Conservation (phyloP, 495 filamentous ascomycete species). For the Margaritispora aquatica region DNA sequence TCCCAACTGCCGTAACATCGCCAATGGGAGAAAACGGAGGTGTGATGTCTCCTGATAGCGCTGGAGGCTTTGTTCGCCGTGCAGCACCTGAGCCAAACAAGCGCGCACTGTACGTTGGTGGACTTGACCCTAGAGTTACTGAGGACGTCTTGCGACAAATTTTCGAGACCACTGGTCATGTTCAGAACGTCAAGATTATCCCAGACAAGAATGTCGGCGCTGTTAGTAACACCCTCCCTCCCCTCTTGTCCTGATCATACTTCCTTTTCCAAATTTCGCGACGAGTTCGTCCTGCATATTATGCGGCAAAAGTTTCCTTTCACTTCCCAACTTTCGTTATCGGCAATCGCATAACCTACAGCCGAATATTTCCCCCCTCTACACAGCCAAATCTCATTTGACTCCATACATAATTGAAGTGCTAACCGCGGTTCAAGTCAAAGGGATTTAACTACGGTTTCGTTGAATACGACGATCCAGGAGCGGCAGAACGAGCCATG, state of each 20-base stretch:
- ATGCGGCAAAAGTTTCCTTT: conserved; percentile 13
- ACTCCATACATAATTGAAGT: neutral
- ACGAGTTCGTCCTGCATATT: neutral
- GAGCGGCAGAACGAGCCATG: conserved; percentile 94
- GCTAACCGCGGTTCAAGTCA: conserved; percentile 46
- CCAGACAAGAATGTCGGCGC: conserved; percentile 92
- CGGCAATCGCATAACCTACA: neutral
- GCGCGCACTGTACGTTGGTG: conserved; percentile 92
- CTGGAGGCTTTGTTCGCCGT: conserved; percentile 78
- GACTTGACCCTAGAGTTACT: conserved; percentile 89
- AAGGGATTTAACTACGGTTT: conserved; percentile 99
- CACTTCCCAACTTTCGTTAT: neutral
- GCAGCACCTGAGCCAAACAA: conserved; percentile 98
- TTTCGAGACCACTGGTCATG: conserved; percentile 97
- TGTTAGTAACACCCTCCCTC: conserved; percentile 33
- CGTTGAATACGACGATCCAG: conserved; percentile 97
- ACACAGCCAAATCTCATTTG: no score
- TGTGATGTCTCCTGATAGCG: conserved; percentile 77
- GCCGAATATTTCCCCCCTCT: neutral
- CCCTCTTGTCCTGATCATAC: conserved; percentile 16
- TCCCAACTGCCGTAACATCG: conserved; percentile 87
- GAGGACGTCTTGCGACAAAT: conserved; percentile 97
- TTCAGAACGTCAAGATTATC: conserved; percentile 98
- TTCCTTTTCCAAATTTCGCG: conserved; percentile 16
- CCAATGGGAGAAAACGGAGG: conserved; percentile 62